Evolutionary conservation across 495 filamentous ascomycete species (phyloP), one percentile per base, ranked within the genome.

Genomic region (Podospora pseudocomata): DNA sequence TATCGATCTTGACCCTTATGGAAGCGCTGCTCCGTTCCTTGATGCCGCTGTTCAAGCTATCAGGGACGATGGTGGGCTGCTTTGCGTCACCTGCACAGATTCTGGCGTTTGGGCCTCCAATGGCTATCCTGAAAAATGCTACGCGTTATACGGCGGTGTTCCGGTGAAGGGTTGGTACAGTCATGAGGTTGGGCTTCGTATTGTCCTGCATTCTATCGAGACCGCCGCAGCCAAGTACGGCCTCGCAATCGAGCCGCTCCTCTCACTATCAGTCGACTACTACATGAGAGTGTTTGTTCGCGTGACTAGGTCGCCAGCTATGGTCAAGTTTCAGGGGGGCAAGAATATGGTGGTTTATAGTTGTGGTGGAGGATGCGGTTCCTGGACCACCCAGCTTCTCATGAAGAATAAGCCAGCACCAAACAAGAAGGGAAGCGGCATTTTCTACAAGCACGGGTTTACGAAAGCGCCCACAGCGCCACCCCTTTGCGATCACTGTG

Each of bases 81-180:
- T 99, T 6, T 97, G 94, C 77, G 89, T 98, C 20, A 99, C 95
- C 6, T 98, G 95, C 78, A 99, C 95, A 0, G 95, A 99, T 80
- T 91, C 94, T 5, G 92, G 89, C 15, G 91, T 98, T 16, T 98
- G 92, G 85, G 95, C 95, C 0, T 98, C 95, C 0, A 89, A 89
- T 56, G 92, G 94, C 28, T 98, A 97, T 74, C 87, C 90, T 0
- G 95, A 99, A 75, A 99, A 99, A 79, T 86, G 91, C 16, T 98
- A 89, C 74, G 86, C 94, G 0, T 83, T 96, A 20, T 99, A 99
- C 73, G 95, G 96, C 13, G 95, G 95, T 19, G 77, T 92, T 16
- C 92, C 96, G 0, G 78, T 92, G 32, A 97, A 95, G 78, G 93
- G 92, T 2, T 78, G 83, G 34, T 90, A 91, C 73, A 92, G 87